Percentiles rank a stretch among this genome's conserved stretches.
Conservation (phyloP, 2,329 filamentous ascomycete species). For the Fusarium duplospermum region DNA sequence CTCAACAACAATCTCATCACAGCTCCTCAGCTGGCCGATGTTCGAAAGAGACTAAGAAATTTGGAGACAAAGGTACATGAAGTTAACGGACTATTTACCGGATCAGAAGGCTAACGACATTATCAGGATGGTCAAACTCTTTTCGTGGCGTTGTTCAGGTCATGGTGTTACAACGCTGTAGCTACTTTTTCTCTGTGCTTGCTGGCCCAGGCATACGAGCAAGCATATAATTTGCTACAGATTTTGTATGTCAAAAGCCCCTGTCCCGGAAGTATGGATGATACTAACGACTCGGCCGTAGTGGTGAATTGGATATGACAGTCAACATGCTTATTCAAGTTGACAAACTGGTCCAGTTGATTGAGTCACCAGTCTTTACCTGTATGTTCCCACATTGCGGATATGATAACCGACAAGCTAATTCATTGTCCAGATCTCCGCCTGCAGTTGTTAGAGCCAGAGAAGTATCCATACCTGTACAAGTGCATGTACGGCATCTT, state of each 20-base stretch:
- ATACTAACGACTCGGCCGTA: conserved; percentile 50
- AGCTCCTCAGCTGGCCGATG: conserved; percentile 89
- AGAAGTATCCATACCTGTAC: conserved; percentile 94
- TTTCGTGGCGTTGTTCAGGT: conserved; percentile 93
- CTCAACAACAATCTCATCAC: conserved; percentile 99
- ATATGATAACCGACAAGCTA: background rate
- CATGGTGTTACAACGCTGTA: conserved; percentile 98
- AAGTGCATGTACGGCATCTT: conserved; percentile 97
- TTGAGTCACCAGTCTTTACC: conserved; percentile 97
- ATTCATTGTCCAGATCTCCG: conserved; percentile 75
- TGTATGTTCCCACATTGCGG: conserved; percentile 68
- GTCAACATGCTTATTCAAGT: conserved; percentile 99
- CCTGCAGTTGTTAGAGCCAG: conserved; percentile 93
- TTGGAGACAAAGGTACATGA: conserved; percentile 79
- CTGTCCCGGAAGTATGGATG: background rate
- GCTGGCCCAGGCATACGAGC: conserved; percentile 96
- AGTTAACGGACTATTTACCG: too few species aligned
- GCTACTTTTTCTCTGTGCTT: conserved; percentile 96
- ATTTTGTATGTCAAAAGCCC: conserved; percentile 76
- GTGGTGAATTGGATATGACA: conserved; percentile 97
- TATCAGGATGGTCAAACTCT: conserved; percentile 89
- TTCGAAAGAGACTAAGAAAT: conserved; percentile 90
- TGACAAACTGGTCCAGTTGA: conserved; percentile 95
- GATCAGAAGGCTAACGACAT: conserved; percentile 5
- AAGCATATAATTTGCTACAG: conserved; percentile 94